Evolutionary conservation across 2,329 filamentous ascomycete genomes (phyloP), one percentile per base, ranked within the genome.

Genomic region (Fusarium transvaalense): DNA sequence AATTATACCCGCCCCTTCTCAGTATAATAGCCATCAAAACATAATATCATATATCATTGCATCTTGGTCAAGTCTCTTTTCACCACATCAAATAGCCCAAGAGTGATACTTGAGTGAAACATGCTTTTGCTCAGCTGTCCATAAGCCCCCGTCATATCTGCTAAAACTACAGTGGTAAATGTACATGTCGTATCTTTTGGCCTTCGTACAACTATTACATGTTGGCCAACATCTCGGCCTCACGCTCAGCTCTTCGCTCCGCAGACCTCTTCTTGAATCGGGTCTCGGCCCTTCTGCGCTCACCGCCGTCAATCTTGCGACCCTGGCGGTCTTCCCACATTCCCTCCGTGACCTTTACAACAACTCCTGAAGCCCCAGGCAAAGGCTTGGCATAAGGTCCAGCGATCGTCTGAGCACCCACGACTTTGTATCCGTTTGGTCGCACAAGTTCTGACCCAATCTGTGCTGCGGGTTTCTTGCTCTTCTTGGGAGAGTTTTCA

Each of bases 301-400:
- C 96, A 85, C 96, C 96, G 76, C 96, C 96, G 80, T 98, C 94
- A 71, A 99, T 90, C 89, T 98, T 98, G 76, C 89, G 89, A 29
- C 96, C 95, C 74, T 90, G 87, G 77, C 87, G 90, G 75, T 94
- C 85, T 83, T 98, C 95, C 96, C 95, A 98, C 84, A 98, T 91
- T 12, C 95, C 94, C 78, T 97, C 94, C 58, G 90, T 88, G 23
- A 92, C 86, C 67, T 85, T 84, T 71, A 98, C 85, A 52, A 85
- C 83, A 13, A 90, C 92, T 10, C 88, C 89, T 39, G 83, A 81
- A 2, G 88, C 86, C 2, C 87, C 87, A 78, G 91, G 90, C 29
- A 94, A 76, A 6, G 89, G 88, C 76, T 90, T 83, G 8, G 94
- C 87, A 73, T 89, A 91, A 3, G 92, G 92, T 0, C 95, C 95